These are phyloP conservation scores for Baorangia bicolor DNA, from an alignment of 768 basidiomycete genomes.

Conservation along the genomic window DNA sequence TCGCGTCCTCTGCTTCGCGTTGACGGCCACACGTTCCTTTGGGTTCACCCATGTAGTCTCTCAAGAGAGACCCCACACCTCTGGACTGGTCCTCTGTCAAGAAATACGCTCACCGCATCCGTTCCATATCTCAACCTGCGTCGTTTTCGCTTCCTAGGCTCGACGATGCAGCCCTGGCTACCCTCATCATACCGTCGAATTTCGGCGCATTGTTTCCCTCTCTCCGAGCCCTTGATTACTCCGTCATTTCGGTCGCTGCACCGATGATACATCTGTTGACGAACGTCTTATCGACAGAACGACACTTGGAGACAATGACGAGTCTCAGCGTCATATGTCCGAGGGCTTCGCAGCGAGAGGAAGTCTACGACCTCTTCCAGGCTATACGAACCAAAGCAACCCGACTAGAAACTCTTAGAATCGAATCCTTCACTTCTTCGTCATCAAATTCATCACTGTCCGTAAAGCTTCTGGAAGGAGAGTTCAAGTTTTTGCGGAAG, in stretches of 20 bases:
- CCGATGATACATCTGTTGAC: constrained; percentile 21
- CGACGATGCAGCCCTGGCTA: constrained; percentile 24
- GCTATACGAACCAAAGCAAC: constrained; percentile 22
- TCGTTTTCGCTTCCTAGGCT: constrained; percentile 21
- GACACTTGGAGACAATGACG: constrained; percentile 16
- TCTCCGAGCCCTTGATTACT: constrained; percentile 27
- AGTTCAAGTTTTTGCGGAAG: constrained; percentile 22
- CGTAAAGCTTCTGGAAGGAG: constrained; percentile 16
- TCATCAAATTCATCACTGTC: constrained; percentile 8
- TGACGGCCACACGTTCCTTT: neutral
- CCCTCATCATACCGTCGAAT: constrained; percentile 21
- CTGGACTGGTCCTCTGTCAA: constrained; percentile 24
- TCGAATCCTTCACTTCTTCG: constrained; percentile 24
- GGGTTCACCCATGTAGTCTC: constrained; percentile 8
- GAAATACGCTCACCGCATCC: constrained; percentile 27
- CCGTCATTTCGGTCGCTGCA: constrained; percentile 24
- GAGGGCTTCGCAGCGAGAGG: constrained; percentile 15
- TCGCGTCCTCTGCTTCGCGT: neutral
- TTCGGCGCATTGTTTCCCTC: constrained; percentile 25
- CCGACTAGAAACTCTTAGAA: constrained; percentile 16
- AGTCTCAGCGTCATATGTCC: constrained; percentile 26
- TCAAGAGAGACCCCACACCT: constrained; percentile 19
- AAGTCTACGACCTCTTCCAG: constrained; percentile 23
- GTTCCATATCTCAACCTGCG: constrained; percentile 23
- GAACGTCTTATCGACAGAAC: constrained; percentile 18